Evolutionary conservation across 345 rosid species (phyloP).

Genomic region (Gossypium turneri): DNA sequence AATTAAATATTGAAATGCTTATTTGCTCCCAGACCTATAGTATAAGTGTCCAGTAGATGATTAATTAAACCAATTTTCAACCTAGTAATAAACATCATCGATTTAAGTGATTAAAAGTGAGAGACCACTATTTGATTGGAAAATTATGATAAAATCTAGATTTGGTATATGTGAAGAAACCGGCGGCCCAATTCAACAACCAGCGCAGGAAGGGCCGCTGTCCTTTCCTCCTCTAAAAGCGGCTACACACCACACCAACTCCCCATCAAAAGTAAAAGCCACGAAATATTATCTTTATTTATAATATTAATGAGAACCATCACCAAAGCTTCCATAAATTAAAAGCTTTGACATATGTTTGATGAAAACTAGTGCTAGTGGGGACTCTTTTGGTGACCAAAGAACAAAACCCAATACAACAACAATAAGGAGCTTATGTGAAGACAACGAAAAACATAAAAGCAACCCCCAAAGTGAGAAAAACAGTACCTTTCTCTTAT

Average conservation of each 20-base stretch:
- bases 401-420: background rate
- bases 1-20: no score
- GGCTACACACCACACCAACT: constrained; percentile 14
- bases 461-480: background rate
- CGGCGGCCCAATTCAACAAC: constrained; percentile 2
- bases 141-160: background rate
- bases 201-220: background rate
- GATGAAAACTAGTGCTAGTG: background rate
- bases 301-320: background rate
- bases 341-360: background rate
- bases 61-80: no score
- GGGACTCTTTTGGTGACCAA: constrained; percentile 14
- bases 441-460: constrained; percentile 5
- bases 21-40: no score
- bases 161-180: background rate
- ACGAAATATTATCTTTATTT: constrained; percentile 1
- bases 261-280: constrained; percentile 13
- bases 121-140: background rate
- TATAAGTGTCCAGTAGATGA: no score
- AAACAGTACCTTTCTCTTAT: background rate
- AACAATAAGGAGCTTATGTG: background rate
- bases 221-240: background rate
- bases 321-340: background rate
- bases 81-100: background rate
- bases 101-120: background rate